phyloP scores from a whole-genome alignment of 192 early-diverging fungal species.

The Podila epigama region DNA sequence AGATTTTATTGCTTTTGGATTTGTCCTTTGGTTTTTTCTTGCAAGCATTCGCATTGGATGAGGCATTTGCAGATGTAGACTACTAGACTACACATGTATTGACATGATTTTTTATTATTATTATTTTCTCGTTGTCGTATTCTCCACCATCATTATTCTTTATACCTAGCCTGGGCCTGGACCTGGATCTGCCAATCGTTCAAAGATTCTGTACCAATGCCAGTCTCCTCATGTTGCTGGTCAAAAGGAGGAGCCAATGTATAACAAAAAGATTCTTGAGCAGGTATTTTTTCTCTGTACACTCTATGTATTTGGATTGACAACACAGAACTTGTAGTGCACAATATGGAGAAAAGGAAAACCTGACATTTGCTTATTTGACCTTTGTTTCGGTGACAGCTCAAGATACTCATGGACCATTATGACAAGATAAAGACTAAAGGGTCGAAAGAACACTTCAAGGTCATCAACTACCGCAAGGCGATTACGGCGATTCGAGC shows the following conservation, averaged over 20 bases:
- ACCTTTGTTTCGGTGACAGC: neutral
- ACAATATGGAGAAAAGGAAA: neutral
- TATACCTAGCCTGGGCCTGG: slow-evolving; percentile 6
- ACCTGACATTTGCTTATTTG: neutral
- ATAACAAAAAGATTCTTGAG: slow-evolving; percentile 33
- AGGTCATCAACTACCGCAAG: slow-evolving; percentile 47
- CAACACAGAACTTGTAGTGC: neutral
- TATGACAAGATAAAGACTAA: slow-evolving; percentile 31
- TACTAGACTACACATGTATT: too few species aligned
- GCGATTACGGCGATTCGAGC: slow-evolving; percentile 47
- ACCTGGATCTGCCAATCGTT: too few species aligned
- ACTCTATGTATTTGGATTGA: neutral
- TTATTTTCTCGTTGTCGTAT: neutral
- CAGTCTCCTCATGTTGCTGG: slow-evolving; percentile 21
- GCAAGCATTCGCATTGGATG: too few species aligned
- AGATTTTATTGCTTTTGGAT: too few species aligned
- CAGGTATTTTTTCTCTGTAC: slow-evolving; percentile 14
- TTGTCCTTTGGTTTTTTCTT: too few species aligned
- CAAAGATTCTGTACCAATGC: slow-evolving; percentile 26
- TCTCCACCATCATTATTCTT: neutral
- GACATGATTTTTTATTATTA: neutral
- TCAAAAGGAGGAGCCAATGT: slow-evolving; percentile 17
- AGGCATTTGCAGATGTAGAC: too few species aligned
- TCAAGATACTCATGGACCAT: slow-evolving; percentile 32
- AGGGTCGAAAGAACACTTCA: slow-evolving; percentile 36